A percentile compares a stretch with the other conserved stretches of the same genome.
Conservation (phyloP, 2,329 filamentous ascomycete species). For the Cladophialophora exuberans region DNA sequence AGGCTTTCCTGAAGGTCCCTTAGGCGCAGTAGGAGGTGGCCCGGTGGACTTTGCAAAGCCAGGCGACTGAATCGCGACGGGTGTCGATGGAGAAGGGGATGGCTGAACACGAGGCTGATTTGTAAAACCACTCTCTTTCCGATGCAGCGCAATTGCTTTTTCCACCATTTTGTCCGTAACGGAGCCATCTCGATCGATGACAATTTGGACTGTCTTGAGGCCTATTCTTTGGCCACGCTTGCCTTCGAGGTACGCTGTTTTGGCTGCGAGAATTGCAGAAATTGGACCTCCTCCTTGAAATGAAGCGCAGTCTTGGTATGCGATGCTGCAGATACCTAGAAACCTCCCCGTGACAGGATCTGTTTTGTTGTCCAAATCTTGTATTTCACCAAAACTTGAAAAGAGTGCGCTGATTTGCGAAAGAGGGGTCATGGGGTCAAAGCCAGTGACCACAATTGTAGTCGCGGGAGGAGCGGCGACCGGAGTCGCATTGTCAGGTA, state of each 20-base stretch:
- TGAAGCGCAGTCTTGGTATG: conserved; percentile 73
- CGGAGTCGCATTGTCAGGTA: conserved; percentile 79
- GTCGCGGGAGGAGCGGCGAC: conserved; percentile 81
- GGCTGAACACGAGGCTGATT: conserved; percentile 34
- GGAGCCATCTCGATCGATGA: conserved; percentile 85
- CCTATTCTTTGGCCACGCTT: conserved; percentile 82
- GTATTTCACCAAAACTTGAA: conserved; percentile 81
- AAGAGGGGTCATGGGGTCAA: conserved; percentile 67
- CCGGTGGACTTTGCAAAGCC: conserved; percentile 56
- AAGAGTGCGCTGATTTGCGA: conserved; percentile 76
- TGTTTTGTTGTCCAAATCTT: conserved; percentile 89
- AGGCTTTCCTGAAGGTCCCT: conserved; percentile 72
- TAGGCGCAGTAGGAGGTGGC: conserved; percentile 82
- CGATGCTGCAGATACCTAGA: conserved; percentile 88
- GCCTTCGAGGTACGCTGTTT: conserved; percentile 71
- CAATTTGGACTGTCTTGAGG: conserved; percentile 74
- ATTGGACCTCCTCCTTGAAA: conserved; percentile 58
- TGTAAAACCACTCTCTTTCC: conserved; percentile 52
- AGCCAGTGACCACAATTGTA: conserved; percentile 92
- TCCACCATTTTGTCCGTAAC: conserved; percentile 80
- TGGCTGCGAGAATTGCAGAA: conserved; percentile 78
- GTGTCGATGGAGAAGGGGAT: conserved; percentile 29
- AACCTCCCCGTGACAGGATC: conserved; percentile 94
- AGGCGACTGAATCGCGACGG: conserved; percentile 36
- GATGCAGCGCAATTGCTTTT: conserved; percentile 69